Conservation (phyloP, 1,284 basidiomycete species). For the Volvariella surrecta region DNA sequence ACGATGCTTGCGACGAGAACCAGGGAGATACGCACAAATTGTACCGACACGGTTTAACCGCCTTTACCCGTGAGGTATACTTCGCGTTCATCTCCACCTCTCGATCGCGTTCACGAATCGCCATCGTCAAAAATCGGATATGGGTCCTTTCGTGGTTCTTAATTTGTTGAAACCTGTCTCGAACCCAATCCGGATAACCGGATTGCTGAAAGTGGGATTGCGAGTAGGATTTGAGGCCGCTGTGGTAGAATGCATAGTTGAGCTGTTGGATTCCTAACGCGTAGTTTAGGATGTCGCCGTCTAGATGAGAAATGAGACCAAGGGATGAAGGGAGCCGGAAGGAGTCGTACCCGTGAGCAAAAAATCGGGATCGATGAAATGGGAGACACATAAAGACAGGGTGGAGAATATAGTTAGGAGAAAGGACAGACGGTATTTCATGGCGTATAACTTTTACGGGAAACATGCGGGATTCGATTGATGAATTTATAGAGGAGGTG, state of each 20-base stretch:
- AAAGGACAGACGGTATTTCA: too few relatives aligned
- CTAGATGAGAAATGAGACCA: constrained; percentile 11
- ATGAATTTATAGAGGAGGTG: too few relatives aligned
- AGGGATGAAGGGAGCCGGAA: neutral
- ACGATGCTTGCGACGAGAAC: too few relatives aligned
- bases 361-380: too few relatives aligned
- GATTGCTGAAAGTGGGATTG: constrained; percentile 32
- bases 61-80: too few relatives aligned
- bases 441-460: too few relatives aligned
- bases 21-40: constrained; percentile 32
- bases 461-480: too few relatives aligned
- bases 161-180: constrained; percentile 37
- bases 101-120: constrained; percentile 13
- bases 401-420: too few relatives aligned
- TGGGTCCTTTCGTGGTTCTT: constrained; percentile 41
- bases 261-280: constrained; percentile 53
- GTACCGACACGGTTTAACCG: constrained; percentile 37
- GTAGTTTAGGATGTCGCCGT: constrained; percentile 35
- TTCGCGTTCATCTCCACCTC: too few relatives aligned
- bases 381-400: too few relatives aligned
- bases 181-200: constrained; percentile 32
- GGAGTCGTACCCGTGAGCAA: neutral
- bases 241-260: constrained; percentile 30
- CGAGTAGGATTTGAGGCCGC: constrained; percentile 30
- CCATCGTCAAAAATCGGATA: constrained; percentile 14